Evolutionary conservation across 78 protist genomes (phyloP), one percentile per base, ranked within the genome.

Genomic region (Chrysochromulina tobinii): DNA sequence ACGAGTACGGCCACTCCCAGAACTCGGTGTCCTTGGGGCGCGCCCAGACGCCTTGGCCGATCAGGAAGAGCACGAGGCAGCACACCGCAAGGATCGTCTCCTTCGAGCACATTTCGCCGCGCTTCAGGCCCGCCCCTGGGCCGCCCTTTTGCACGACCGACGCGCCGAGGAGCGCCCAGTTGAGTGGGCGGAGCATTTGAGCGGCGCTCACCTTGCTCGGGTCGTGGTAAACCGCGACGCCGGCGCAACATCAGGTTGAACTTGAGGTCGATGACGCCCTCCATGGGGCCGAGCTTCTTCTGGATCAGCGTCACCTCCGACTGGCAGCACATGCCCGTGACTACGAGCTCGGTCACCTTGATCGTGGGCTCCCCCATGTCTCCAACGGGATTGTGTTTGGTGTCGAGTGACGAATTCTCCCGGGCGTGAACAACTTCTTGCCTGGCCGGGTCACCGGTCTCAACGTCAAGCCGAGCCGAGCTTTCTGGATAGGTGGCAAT

Each of bases 261-360:
- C 57, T 18, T 11, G 57, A 75, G 14, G 25, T 11, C 8, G 25
- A 6, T 6, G 25, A 75, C 83, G 54, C 83, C 83, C 23, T 54
- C 58, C 3, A 75, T 54, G 3, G 9, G 3, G 57, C 83, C 25
- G 27, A 75, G 83, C 83, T 75, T 75, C 83, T 23, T 27, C 53
- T 69, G 79, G 51, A 69, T 17, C n/a, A 69, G 51, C 51, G 38
- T 4, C 51, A 75, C 83, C 8, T 75, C 83, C 27, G 83, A 27
- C n/a, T 75, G 54, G 83, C 83, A 75, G 83, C 83, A 75, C 83
- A 75, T 75, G 83, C 83, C 83, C 27, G 12, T 1, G 14, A 27
- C 54, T 57, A 50, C 83, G 57, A 75, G 8, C 57, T 50, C 27
- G 27, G 83, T 75, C 58, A 75, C 18, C 79, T 23, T 27, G 54